Conservation (phyloP, 345 rosid genomes). For the Excoecaria cochinchinensis region DNA sequence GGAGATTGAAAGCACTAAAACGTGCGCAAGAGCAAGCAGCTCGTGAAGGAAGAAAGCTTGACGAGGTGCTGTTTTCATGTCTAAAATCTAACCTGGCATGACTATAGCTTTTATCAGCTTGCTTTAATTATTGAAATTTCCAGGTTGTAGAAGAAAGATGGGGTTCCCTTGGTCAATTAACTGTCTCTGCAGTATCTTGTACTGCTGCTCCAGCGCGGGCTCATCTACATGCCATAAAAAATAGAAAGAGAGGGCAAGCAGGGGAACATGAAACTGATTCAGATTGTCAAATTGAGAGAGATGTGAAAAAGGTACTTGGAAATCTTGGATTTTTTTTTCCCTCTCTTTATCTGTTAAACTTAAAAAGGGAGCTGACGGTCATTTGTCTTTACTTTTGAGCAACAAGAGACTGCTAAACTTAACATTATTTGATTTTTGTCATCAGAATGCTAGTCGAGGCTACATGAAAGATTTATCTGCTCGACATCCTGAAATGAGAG, state of each 20-base stretch:
- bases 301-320: constrained; percentile 47
- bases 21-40: constrained; percentile 91
- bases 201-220: constrained; percentile 81
- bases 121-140: constrained; percentile 21
- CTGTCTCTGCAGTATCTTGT: constrained; percentile 65
- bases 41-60: constrained; percentile 69
- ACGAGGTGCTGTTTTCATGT: constrained; percentile 45
- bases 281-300: constrained; percentile 36
- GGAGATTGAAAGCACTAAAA: constrained; percentile 89
- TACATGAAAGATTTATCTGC: constrained; percentile 64
- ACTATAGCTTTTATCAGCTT: constrained; percentile 11
- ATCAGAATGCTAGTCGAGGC: constrained; percentile 43
- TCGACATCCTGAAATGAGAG: constrained; percentile 56
- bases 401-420: background rate
- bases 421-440: constrained; percentile 17
- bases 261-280: constrained; percentile 30
- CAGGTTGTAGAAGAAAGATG: constrained; percentile 82
- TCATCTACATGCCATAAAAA: constrained; percentile 76
- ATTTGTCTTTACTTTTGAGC: background rate
- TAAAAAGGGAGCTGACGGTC: background rate
- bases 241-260: constrained; percentile 45
- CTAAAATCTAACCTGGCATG: constrained; percentile 4
- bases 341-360: background rate
- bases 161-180: constrained; percentile 77
- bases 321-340: background rate